Evolutionary conservation across 129 eudicot genomes (phyloP).

Genomic region (Lactuca sativa): DNA sequence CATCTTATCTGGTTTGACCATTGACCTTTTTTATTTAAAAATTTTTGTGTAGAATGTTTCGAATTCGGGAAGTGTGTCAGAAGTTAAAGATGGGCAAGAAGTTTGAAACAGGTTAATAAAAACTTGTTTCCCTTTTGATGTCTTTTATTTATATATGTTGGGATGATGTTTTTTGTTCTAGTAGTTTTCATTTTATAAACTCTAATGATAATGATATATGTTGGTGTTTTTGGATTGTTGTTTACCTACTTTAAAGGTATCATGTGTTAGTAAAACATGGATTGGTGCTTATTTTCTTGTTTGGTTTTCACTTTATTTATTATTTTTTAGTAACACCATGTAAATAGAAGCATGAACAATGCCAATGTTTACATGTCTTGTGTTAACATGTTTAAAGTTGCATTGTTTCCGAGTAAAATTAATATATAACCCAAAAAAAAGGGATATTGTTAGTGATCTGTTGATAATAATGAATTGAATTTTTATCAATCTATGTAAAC

Average conservation of each 20-base stretch:
- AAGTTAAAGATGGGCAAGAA: constrained; percentile 29
- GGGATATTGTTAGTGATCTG: too few species aligned
- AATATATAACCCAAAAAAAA: too few species aligned
- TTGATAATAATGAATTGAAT: too few species aligned
- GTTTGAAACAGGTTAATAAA: constrained; percentile 15
- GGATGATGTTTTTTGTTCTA: constrained; percentile 14
- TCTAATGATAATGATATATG: neutral
- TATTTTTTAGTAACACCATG: too few species aligned
- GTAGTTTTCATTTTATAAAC: constrained; percentile 16
- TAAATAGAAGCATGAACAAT: too few species aligned
- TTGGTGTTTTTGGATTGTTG: neutral
- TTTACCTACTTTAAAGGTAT: too few species aligned
- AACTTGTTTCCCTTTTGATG: constrained; percentile 1
- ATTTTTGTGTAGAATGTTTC: constrained; percentile 19
- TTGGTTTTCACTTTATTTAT: too few species aligned
- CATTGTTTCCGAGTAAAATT: too few species aligned
- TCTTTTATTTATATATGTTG: neutral
- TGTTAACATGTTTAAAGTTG: too few species aligned
- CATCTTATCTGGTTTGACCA: neutral
- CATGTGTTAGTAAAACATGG: neutral
- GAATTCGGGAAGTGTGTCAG: constrained; percentile 13
- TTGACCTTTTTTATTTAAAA: neutral
- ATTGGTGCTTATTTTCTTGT: too few species aligned
- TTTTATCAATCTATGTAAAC: too few species aligned
- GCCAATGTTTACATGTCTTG: too few species aligned